These are phyloP conservation scores for Chaetoscypha palmicola DNA, from an alignment of 2,329 filamentous ascomycete genomes.

Conservation along the genomic window DNA sequence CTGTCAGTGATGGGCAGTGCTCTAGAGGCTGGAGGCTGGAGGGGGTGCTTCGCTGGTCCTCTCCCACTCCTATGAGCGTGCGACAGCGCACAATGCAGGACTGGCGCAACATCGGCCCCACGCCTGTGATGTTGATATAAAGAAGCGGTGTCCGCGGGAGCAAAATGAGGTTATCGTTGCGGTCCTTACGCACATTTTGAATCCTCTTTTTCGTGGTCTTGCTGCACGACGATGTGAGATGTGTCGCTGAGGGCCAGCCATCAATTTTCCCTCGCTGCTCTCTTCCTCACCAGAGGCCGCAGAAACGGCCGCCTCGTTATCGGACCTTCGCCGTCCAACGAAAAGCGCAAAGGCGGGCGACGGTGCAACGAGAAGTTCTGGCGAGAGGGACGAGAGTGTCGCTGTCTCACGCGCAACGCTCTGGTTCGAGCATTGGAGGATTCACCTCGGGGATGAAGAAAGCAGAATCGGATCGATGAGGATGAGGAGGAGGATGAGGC, in stretches of 20 bases:
- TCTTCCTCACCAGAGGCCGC: too few species aligned
- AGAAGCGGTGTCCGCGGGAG: constrained; percentile 10
- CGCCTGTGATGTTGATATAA: constrained; percentile 15
- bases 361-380: background rate
- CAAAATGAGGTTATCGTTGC: constrained; percentile 1
- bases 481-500: too few species aligned
- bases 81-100: constrained; percentile 28
- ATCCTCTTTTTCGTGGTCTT: background rate
- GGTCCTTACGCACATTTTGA: constrained; percentile 3
- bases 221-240: background rate
- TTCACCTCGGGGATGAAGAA: too few species aligned
- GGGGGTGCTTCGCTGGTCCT: constrained; percentile 12
- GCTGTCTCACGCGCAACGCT: constrained; percentile 17
- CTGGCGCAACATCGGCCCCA: constrained; percentile 19
- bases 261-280: constrained; percentile 9
- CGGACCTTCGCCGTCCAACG: constrained; percentile 13
- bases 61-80: constrained; percentile 16
- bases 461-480: too few species aligned
- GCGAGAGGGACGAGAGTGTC: background rate
- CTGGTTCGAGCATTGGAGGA: too few species aligned
- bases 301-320: constrained; percentile 8
- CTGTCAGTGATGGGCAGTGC: constrained; percentile 18
- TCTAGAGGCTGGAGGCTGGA: too few species aligned
- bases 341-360: constrained; percentile 7
- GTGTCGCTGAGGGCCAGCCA: constrained; percentile 8